These are phyloP conservation scores for Phaffomyces opuntiae DNA, from an alignment of 805 yeast genomes.

Conservation along the genomic window DNA sequence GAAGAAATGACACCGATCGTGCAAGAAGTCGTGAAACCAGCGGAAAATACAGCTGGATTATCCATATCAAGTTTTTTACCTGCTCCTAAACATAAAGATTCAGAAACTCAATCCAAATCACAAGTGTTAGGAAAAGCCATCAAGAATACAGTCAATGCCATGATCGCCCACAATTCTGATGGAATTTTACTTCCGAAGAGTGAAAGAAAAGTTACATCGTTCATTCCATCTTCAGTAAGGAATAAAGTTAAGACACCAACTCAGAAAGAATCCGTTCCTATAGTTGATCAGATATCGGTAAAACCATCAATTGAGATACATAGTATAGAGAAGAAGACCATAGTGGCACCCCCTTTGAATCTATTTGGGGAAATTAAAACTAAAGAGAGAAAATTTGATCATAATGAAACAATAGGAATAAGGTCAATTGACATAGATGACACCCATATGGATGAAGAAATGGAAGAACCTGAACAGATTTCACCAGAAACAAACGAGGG, in stretches of 20 bases:
- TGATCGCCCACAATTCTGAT: slow-evolving; percentile 13
- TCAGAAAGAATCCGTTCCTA: neutral
- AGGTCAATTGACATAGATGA: slow-evolving; percentile 3
- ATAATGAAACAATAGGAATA: neutral
- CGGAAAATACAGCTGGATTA: neutral
- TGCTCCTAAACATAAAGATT: slow-evolving; percentile 14
- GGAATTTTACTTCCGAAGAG: slow-evolving; percentile 13
- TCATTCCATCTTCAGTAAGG: slow-evolving; percentile 18
- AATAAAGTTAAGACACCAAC: slow-evolving; percentile 4
- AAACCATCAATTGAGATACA: neutral
- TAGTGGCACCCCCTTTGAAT: neutral
- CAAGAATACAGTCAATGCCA: slow-evolving; percentile 10
- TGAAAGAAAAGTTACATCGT: slow-evolving; percentile 13
- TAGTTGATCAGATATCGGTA: neutral
- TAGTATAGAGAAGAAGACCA: neutral
- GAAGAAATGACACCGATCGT: neutral
- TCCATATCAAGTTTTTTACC: slow-evolving; percentile 22
- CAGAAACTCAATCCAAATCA: slow-evolving; percentile 5
- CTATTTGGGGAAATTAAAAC: slow-evolving; percentile 2
- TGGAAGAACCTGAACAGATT: neutral
- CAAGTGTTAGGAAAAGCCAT: slow-evolving; percentile 14
- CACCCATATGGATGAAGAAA: neutral
- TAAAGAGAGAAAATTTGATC: neutral
- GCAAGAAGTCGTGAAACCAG: neutral
- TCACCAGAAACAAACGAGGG: neutral